Evolutionary conservation across 148 eudicot species (phyloP), one percentile per base, ranked within the genome.

Genomic region (Rhododendron simsii): DNA sequence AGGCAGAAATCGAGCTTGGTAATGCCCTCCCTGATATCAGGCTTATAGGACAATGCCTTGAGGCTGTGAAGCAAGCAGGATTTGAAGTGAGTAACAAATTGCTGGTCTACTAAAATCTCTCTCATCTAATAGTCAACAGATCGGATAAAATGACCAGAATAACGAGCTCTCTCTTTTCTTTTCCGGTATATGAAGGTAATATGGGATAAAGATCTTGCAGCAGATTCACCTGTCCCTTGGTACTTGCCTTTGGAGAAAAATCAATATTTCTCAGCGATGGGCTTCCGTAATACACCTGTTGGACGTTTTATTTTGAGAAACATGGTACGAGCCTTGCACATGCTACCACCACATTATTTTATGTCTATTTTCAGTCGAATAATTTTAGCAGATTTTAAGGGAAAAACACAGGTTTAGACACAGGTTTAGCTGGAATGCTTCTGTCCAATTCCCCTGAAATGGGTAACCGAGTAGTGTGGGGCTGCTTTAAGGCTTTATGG

Each of bases 1-100:
- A 95, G 96, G 96, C 94, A 26, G 98, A 94, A 81, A 93, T 95
- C 65, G 99, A 98, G 90, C 91, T 95, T 26, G 99, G 98, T 75
- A 92, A 94, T 87, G 99, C 98, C 78, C 98, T 98, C 88, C 99
- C 99, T 13, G 99, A 95, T 80, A 86, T 97, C 83, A 91, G 98
- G 89, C 83, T 86, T 67, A 95, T 96, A 16, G 83, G 74, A 78
- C 92, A 95, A 86, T 98, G 99, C 88, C 92, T 94, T 83, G 98
- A 95, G 51, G 99, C 99, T 82, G 85, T 95, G 48, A 94, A 95
- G 88, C 82, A 93, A 92, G 98, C 99, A 51, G 99, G 99, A 35
- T 97, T 97, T 90, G 99, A 95, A 91, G 99, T 96, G 75, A 88
- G 92, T 89, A 69, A 30, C 20, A 48, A 84, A 80, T 41, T 37